Base-by-base conservation (phyloP, 208 protist species). In the Trypanosoma conorhini region DNA sequence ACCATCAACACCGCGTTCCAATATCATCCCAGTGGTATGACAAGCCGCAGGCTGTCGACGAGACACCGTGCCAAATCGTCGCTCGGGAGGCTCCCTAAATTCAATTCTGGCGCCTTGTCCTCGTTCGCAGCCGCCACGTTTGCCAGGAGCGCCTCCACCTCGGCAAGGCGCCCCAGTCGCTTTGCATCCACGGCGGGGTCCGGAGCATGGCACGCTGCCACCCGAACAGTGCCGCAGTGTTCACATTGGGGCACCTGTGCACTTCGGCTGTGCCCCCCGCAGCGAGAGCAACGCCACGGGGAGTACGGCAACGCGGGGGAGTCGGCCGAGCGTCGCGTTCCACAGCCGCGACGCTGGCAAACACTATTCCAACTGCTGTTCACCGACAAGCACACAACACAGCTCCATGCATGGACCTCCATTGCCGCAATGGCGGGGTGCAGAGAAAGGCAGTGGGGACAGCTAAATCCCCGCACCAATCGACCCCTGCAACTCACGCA, bases 351-450 rank as follows among this genome's bases (percentile, higher is more conserved):
- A 8, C 63, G 78, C 21, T 35, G 48, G 67, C 87, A 92, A 22
- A 5, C 2, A 24, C 7, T 26, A 50, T 69, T 28, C 83, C 87
- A 92, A 59, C 81, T 77, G 13, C 56, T 70, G 59, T 85, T 82
- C 24, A 70, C 31, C 1, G 54, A 42, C 10, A 52, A 17, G 50
- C 87, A 92, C 0, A 30, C 46, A n/a, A 52, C 67, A 55, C 87
- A 92, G 22, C 62, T 58, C 87, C 87, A 92, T n/a, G 79, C 77
- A n/a, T 50, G 55, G 0, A 86, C 76, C 42, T 76, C 72, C 30
- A 38, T 31, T 12, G 40, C 44, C 0, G 81, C 70, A 19, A 89
- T 52, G 17, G 77, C 75, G 19, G 81, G 83, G n/a, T 80, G 74
- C 17, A 85, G 67, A 31, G 75, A 54, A 9, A 74, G 62, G 61